Percentiles rank a stretch among this genome's conserved stretches.
These are phyloP conservation scores for Zymoseptoria ardabiliae DNA, from an alignment of 2,329 filamentous ascomycete species.

Conservation along the genomic window DNA sequence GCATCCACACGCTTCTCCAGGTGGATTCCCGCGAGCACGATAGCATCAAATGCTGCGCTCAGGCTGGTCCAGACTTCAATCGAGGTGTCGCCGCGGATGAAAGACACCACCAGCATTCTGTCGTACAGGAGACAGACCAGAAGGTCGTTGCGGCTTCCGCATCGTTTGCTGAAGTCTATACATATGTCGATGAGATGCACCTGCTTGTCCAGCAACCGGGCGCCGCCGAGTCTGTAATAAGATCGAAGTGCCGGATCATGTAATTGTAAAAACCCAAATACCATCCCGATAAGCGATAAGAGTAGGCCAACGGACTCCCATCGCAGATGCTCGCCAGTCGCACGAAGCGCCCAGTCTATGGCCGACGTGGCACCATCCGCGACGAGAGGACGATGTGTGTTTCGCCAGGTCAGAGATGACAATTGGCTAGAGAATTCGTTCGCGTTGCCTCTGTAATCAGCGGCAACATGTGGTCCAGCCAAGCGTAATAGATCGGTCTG, in stretches of 20 bases:
- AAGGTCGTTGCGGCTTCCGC: conserved; percentile 18
- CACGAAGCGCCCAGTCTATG: conserved; percentile 29
- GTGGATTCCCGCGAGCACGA: conserved; percentile 19
- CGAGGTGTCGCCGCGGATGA: conserved; percentile 17
- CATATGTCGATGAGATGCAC: conserved; percentile 13
- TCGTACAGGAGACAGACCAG: conserved; percentile 18
- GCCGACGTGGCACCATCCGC: conserved; percentile 26
- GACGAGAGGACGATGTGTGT: conserved; percentile 29
- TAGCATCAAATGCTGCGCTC: conserved; percentile 18
- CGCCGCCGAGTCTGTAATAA: not conserved
- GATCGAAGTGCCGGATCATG: conserved; percentile 16
- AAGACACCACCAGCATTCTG: conserved; percentile 9
- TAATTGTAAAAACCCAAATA: conserved; percentile 14
- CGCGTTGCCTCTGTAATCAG: conserved; percentile 7
- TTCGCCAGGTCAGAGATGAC: conserved; percentile 32
- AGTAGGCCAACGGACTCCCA: conserved; percentile 37
- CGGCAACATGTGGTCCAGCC: conserved; percentile 13
- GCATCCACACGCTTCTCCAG: conserved; percentile 13
- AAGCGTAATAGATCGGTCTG: conserved; percentile 15
- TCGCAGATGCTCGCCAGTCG: conserved; percentile 31
- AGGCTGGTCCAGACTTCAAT: conserved; percentile 19
- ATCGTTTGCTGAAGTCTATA: conserved; percentile 17
- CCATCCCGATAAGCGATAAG: conserved; percentile 26
- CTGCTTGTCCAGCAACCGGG: conserved; percentile 2
- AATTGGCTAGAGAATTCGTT: conserved; percentile 22